These are phyloP conservation scores for Citrullus mucosospermus DNA, from an alignment of 306 rosid genomes.

Conservation along the genomic window DNA sequence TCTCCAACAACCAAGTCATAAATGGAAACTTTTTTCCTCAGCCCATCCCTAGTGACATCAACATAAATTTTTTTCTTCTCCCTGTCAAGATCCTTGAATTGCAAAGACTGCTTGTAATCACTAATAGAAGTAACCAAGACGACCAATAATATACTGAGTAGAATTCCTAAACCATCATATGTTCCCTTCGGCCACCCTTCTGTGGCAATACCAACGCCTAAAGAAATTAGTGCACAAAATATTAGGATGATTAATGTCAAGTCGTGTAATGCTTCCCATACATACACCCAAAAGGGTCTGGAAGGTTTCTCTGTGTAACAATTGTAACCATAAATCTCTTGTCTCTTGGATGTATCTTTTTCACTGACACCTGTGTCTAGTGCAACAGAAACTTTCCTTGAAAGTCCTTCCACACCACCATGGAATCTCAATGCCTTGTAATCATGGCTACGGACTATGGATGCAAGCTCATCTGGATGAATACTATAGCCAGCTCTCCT, in stretches of 20 bases:
- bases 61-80: constrained; percentile 84
- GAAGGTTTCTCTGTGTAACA: constrained; percentile 67
- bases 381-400: constrained; percentile 39
- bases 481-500: constrained; percentile 59
- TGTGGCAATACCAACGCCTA: constrained; percentile 74
- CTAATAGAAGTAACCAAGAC: constrained; percentile 81
- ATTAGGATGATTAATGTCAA: constrained; percentile 72
- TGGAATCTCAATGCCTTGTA: constrained; percentile 22
- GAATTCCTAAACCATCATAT: constrained; percentile 85
- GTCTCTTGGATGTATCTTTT: constrained; percentile 37
- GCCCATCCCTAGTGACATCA: constrained; percentile 68
- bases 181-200: constrained; percentile 91
- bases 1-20: constrained; percentile 87
- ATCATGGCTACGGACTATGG: constrained; percentile 55
- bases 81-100: constrained; percentile 66
- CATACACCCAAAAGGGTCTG: constrained; percentile 48
- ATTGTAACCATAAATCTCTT: constrained; percentile 65
- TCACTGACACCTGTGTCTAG: constrained; percentile 44
- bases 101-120: constrained; percentile 84
- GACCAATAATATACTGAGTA: constrained; percentile 64
- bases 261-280: constrained; percentile 92
- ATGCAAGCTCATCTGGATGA: constrained; percentile 83
- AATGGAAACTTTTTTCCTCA: constrained; percentile 55
- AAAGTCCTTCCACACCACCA: constrained; percentile 51
- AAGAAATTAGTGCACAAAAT: constrained; percentile 72